phyloP scores from a whole-genome alignment of 495 filamentous ascomycete species.

The Parmelia sp. region DNA sequence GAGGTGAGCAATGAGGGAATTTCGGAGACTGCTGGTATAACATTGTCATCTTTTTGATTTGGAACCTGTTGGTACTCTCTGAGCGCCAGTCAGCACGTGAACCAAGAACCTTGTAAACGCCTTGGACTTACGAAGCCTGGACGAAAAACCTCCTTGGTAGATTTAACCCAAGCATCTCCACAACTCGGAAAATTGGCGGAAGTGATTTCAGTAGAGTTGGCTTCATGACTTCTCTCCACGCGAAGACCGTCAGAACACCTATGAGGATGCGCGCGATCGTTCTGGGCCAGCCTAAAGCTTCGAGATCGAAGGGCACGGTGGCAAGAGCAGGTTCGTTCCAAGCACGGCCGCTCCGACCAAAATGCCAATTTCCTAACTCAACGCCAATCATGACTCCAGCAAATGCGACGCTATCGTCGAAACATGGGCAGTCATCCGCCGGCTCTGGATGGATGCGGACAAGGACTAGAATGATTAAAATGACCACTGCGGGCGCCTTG shows the following conservation, averaged over 20 bases:
- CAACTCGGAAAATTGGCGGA: conserved; percentile 78
- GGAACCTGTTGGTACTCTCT: conserved; percentile 85
- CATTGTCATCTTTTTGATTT: conserved; percentile 70
- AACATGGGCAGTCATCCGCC: conserved; percentile 94
- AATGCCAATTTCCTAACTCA: conserved; percentile 76
- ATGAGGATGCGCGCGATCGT: conserved; percentile 60
- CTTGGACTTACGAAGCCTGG: conserved; percentile 63
- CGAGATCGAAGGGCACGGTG: conserved; percentile 58
- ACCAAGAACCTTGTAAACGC: conserved; percentile 1
- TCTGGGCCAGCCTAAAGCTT: conserved; percentile 54
- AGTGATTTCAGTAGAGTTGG: conserved; percentile 68
- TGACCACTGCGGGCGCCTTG: conserved; percentile 51
- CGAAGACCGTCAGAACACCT: conserved; percentile 76
- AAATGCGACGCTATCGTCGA: conserved; percentile 93
- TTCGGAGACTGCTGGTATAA: conserved; percentile 78
- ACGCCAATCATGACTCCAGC: conserved; percentile 80
- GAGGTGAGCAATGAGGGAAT: conserved; percentile 70
- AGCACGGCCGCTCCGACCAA: conserved; percentile 48
- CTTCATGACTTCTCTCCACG: conserved; percentile 84
- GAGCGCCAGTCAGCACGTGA: conserved; percentile 8
- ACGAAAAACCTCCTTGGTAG: conserved; percentile 85
- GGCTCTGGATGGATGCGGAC: conserved; percentile 92
- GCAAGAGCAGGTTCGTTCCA: conserved; percentile 54
- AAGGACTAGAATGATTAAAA: conserved; percentile 61
- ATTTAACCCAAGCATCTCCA: conserved; percentile 70